Base-by-base conservation (phyloP, 163 green algal species). In the Prototheca wickerhamii region DNA sequence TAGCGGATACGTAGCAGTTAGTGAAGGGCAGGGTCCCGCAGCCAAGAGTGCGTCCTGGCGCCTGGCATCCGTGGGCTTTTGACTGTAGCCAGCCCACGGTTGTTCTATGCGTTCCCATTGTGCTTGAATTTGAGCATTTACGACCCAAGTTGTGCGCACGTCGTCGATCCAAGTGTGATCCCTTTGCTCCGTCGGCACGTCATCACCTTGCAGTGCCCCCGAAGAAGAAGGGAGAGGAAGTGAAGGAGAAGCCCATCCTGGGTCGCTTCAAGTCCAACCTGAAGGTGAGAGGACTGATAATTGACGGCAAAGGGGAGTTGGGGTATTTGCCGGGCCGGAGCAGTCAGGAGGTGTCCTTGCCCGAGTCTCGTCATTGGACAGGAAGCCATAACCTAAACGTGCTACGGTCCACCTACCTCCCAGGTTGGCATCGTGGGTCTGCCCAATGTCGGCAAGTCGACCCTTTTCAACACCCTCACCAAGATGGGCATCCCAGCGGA, bases 391-490 rank as follows among this genome's bases (percentile, higher is more conserved):
- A n/a, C n/a, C n/a, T n/a, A n/a, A n/a, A n/a, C n/a, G n/a, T n/a
- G 37, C 37, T 49, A 55, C n/a, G 10, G 17, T 67, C 21, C 31
- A 2, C 37, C 29, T 58, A 21, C 0, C 26, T 31, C 69, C 74
- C 83, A 96, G 88, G 89, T 96, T 44, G 89, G 89, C 18, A 93
- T 96, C 61, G 89, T 96, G 40, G 89, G 89, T 28, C 67, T 96
- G 62, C 89, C 89, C 29, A 96, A 96, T 68, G 89, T 96, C 2
- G 89, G 89, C 65, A 96, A 96, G 81, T 88, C 74, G 54, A 96
- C 89, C 10, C 76, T 94, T 0, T 97, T 97, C 81, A 97, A 97
- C 76, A 75, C 82, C 50, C 77, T 95, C 21, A 90, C 79, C 31
- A 92, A 91, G 75, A 77, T 93, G 61, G 75, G 81, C 60, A 92